Evolutionary conservation across 139 green algal species (phyloP).

Genomic region (Chlorella sp.): DNA sequence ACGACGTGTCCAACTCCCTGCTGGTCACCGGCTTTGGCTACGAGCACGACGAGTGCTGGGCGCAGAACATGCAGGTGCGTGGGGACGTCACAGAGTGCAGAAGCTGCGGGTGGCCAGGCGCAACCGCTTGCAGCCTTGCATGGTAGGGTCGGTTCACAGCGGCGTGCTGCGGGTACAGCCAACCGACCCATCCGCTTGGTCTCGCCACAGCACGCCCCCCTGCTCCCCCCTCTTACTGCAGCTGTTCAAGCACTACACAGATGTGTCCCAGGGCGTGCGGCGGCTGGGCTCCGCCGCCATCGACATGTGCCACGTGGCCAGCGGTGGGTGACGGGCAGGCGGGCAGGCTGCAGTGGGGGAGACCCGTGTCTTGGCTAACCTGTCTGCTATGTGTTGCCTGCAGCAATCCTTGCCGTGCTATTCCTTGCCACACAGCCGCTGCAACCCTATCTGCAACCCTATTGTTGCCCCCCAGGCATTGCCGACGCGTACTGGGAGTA

Average conservation of each 20-base stretch:
- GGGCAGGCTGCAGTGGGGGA: too few species aligned
- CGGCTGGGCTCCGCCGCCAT: conserved; percentile 90
- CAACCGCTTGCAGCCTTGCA: too few species aligned
- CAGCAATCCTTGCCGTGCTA: neutral
- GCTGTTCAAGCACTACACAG: conserved; percentile 92
- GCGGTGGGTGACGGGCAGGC: conserved; percentile 51
- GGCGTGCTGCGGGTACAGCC: too few species aligned
- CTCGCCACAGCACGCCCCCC: too few species aligned
- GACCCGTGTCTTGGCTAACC: too few species aligned
- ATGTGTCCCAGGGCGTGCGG: conserved; percentile 80
- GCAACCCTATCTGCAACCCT: too few species aligned
- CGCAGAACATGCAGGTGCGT: conserved; percentile 77
- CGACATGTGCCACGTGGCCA: conserved; percentile 91
- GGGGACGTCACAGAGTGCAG: too few species aligned
- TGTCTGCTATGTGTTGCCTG: too few species aligned
- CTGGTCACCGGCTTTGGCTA: conserved; percentile 92
- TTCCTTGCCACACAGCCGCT: neutral
- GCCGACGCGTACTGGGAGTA: conserved; percentile 84
- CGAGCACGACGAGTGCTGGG: conserved; percentile 87
- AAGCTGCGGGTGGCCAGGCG: too few species aligned
- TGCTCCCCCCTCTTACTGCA: conserved; percentile 26
- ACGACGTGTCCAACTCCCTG: conserved; percentile 54
- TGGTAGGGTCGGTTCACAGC: too few species aligned
- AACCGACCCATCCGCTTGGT: too few species aligned
- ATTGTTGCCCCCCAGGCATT: conserved; percentile 60